Base-by-base conservation (phyloP, 2,329 filamentous ascomycete species). In the Pseudovirgaria hyperparasitica region DNA sequence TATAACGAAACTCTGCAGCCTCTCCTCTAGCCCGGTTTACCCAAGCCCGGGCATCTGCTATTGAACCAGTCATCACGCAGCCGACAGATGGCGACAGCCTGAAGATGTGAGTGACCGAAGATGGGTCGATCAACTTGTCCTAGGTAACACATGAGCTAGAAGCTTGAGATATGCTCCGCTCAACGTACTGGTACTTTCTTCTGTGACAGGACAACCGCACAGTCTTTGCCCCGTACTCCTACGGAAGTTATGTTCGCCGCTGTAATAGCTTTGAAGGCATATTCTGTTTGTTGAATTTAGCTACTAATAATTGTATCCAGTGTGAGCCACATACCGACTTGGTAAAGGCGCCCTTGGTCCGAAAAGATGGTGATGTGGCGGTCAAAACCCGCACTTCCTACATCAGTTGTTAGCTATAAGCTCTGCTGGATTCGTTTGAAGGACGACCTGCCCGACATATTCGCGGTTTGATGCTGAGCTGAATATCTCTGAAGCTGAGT, bases 351-450 rank as follows among this genome's bases (percentile, higher is more conserved):
- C 52, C 90, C 90, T 64, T 94, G 86, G 60, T 98, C 90, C 36
- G 90, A 94, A 67, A 98, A 98, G 70, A 98, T 96, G 55, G 90
- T 98, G 52, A 98, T 98, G 63, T 98, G 90, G 68, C 90, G 76
- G 63, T 98, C 90, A 64, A 92, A 96, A 52, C 84, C 86, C 61
- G 82, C 78, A 62, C 75, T 80, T 60, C 77, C 78, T 84, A 48
- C 46, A 37, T 29, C 31, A 32, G 17, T 11, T 17, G 9, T 9
- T 12, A 25, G 21, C 36, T 36, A 36, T 40, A 34, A 41, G 34
- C 9, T n/a, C 19, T 9, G 11, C 19, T 20, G 9, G 19, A 9
- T n/a, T 20, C 19, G 19, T 9, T n/a, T n/a, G 11, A n/a, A 20
- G 9, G 19, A 20, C 19, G 19, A 20, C 19, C 19, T n/a, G n/a